A percentile compares a stretch with the other conserved stretches of the same genome.
Evolutionary conservation across 2,329 filamentous ascomycete genomes (phyloP).

Genomic region (Coniochaeta hoffmannii): DNA sequence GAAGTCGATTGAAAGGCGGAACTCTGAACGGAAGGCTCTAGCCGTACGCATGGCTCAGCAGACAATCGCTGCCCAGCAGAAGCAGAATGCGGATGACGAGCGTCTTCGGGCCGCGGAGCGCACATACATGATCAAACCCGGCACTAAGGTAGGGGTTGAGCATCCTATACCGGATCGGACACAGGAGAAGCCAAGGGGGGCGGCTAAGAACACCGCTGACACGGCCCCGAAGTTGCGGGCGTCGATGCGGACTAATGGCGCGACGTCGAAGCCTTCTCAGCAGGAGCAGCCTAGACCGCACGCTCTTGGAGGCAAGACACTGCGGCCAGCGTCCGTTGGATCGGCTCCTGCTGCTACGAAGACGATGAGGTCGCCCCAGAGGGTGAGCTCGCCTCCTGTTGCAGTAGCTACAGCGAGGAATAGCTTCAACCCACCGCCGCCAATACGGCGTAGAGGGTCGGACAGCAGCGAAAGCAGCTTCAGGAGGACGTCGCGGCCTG

Average conservation of each 20-base stretch:
- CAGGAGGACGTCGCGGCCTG: conserved; percentile 50
- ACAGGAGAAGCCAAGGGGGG: conserved; percentile 17
- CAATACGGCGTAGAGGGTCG: conserved; percentile 46
- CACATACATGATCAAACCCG: conserved; percentile 22
- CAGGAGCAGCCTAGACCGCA: not conserved
- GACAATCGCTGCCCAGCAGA: conserved; percentile 55
- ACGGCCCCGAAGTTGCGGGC: conserved; percentile 25
- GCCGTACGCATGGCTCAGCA: conserved; percentile 45
- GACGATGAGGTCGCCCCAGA: not conserved
- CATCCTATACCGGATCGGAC: not conserved
- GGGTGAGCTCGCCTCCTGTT: not conserved
- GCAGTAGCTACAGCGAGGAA: conserved; percentile 1
- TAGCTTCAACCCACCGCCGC: conserved; percentile 19
- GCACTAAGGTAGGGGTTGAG: conserved; percentile 11
- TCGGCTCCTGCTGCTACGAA: conserved; percentile 1
- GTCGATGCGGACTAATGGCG: conserved; percentile 15
- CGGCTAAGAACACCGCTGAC: conserved; percentile 14
- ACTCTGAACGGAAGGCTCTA: conserved; percentile 27
- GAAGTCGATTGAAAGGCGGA: conserved; percentile 32
- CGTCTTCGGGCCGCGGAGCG: conserved; percentile 9
- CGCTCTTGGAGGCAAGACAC: not conserved
- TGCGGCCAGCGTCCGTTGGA: not conserved
- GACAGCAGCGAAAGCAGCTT: conserved; percentile 78
- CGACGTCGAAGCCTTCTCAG: conserved; percentile 3
- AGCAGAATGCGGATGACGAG: conserved; percentile 45